phyloP scores from a whole-genome alignment of 2,329 filamentous ascomycete genomes.

The Aspergillus tanneri region DNA sequence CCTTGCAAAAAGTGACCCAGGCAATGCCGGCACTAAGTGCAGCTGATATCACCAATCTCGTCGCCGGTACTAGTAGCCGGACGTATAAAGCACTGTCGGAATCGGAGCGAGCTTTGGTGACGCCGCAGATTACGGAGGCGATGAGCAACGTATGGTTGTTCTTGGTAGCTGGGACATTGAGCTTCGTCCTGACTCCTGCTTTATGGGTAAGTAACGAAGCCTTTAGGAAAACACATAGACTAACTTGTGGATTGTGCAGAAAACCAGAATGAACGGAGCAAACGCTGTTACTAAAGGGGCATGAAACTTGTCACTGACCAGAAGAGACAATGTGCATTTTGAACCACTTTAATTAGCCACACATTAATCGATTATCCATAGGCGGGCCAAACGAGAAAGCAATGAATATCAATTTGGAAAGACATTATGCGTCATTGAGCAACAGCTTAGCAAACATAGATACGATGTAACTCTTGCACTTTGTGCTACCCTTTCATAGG shows the following conservation, averaged over 20 bases:
- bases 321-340: too few species aligned
- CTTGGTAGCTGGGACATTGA: constrained; percentile 9
- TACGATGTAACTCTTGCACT: background rate
- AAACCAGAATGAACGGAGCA: too few species aligned
- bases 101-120: background rate
- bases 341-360: background rate
- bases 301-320: too few species aligned
- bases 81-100: constrained; percentile 5
- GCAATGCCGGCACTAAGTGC: background rate
- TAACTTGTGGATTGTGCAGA: background rate
- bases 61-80: background rate
- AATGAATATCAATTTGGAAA: background rate
- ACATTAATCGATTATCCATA: background rate
- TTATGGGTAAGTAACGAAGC: constrained; percentile 5
- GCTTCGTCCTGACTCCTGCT: constrained; percentile 1
- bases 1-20: background rate
- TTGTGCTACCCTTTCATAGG: background rate
- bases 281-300: too few species aligned
- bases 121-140: constrained; percentile 8
- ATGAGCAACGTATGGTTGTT: constrained; percentile 9
- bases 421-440: background rate
- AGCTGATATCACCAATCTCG: constrained; percentile 2
- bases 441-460: background rate
- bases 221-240: background rate
- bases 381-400: background rate